Evolutionary conservation across 2,329 filamentous ascomycete genomes (phyloP), one percentile per base, ranked within the genome.

Genomic region (Cladophialophora bantiana): DNA sequence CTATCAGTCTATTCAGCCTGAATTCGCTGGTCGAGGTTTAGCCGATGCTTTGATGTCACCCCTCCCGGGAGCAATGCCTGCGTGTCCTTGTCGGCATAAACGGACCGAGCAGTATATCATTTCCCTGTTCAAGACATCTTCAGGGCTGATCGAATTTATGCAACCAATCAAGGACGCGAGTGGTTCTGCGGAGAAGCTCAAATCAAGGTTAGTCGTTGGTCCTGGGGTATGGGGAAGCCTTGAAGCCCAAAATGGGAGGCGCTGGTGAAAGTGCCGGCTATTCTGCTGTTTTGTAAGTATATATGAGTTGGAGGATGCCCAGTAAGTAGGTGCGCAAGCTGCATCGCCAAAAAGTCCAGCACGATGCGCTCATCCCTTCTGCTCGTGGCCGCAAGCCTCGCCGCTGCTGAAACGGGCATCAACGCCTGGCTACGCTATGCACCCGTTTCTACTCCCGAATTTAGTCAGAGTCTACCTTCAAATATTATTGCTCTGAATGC

Each of bases 351-450:
- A 7, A 2, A 31, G 5, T 48, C 7, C 35, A 55, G 9, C 20
- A 67, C 45, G 34, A 64, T 66, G 57, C 48, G 18, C n/a, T 20
- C 52, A 20, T n/a, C 48, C 4, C 48, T 66, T 31, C n/a, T 68
- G 10, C 60, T 70, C 20, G 50, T 40, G 12, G 34, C 40, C 13
- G 36, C 62, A 31, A 54, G 68, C 59, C 31, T 68, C 20, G 65
- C 48, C 20, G 59, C 56, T 34, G 87, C 86, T 45, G 88, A 91
- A 72, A 83, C 86, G 73, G 89, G 89, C 10, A 77, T 88, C 31
- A 79, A 84, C 64, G 88, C 80, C 56, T 91, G 89, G 89, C 76
- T 90, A 63, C 83, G 89, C 57, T 90, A 90, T 74, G 87, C 88
- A 36, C 81, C 83, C 7, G 73, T 89, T 13, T 77, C 82, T 4